A percentile compares a stretch with the other conserved stretches of the same genome.
Evolutionary conservation across 805 yeast species (phyloP).

Genomic region (Tetrapisispora pingtungensis): DNA sequence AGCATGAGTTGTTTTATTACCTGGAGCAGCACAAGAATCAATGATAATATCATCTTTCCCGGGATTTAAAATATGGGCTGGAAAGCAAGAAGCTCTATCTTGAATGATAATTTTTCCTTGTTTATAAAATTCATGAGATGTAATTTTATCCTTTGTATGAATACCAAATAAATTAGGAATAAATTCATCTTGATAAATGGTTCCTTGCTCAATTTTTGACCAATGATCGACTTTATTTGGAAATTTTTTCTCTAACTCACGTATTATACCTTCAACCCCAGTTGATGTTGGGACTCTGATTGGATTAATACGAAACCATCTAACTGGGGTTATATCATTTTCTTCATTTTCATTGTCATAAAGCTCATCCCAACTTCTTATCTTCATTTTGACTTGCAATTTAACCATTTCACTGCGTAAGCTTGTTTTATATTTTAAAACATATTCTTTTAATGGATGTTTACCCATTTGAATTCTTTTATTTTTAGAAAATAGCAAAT

Average conservation of each 20-base stretch:
- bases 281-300: slow-evolving; percentile 34
- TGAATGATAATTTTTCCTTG: slow-evolving; percentile 80
- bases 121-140: slow-evolving; percentile 57
- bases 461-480: slow-evolving; percentile 87
- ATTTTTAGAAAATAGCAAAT: slow-evolving; percentile 59
- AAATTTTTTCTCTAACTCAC: slow-evolving; percentile 24
- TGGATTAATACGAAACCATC: slow-evolving; percentile 74
- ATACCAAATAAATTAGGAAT: slow-evolving; percentile 76
- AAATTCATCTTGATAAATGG: slow-evolving; percentile 60
- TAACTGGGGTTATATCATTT: slow-evolving; percentile 53
- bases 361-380: slow-evolving; percentile 43
- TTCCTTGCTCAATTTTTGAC: slow-evolving; percentile 41
- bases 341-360: slow-evolving; percentile 34
- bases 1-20: slow-evolving; percentile 95
- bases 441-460: slow-evolving; percentile 72
- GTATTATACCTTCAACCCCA: slow-evolving; percentile 19
- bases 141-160: slow-evolving; percentile 63
- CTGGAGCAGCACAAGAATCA: slow-evolving; percentile 98
- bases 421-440: slow-evolving; percentile 70
- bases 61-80: slow-evolving; percentile 73
- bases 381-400: slow-evolving; percentile 63
- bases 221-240: slow-evolving; percentile 38
- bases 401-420: slow-evolving; percentile 74
- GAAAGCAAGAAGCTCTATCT: slow-evolving; percentile 95
- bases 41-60: slow-evolving; percentile 52